Conservation (phyloP, 495 filamentous ascomycete genomes). For the Hyaloscypha hepaticicola region DNA sequence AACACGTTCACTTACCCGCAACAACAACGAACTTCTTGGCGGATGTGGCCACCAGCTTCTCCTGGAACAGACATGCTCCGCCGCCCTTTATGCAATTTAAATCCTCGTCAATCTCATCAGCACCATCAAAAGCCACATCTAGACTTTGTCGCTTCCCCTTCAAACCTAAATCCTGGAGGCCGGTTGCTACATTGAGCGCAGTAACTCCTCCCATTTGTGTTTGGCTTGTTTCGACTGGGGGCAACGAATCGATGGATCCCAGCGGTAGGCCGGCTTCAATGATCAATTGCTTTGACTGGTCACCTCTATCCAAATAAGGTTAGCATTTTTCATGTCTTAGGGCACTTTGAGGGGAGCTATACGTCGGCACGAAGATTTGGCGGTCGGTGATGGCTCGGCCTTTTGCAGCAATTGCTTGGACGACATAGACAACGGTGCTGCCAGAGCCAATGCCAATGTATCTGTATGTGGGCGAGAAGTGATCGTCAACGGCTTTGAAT, state of each 20-base stretch:
- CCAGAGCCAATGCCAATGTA: constrained; percentile 93
- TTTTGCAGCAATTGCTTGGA: constrained; percentile 83
- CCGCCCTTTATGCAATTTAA: constrained; percentile 98
- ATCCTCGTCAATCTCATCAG: constrained; percentile 94
- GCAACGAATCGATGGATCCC: constrained; percentile 71
- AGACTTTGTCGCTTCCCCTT: constrained; percentile 44
- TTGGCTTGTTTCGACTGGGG: constrained; percentile 43
- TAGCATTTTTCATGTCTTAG: neutral
- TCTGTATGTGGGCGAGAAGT: constrained; percentile 69
- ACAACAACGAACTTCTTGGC: constrained; percentile 92
- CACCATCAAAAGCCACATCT: constrained; percentile 91
- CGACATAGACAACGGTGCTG: constrained; percentile 91
- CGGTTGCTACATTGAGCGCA: constrained; percentile 30
- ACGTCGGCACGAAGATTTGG: constrained; percentile 83
- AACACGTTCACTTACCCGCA: constrained; percentile 64
- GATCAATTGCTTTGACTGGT: constrained; percentile 84
- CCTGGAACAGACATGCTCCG: constrained; percentile 94
- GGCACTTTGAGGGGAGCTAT: neutral
- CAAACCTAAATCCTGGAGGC: constrained; percentile 31
- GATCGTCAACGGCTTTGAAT: constrained; percentile 75
- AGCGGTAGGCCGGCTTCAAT: constrained; percentile 70
- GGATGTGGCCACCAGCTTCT: constrained; percentile 88
- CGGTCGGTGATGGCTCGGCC: constrained; percentile 54
- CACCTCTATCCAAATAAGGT: constrained; percentile 45
- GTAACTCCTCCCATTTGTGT: constrained; percentile 24